Base-by-base conservation (phyloP, 2,329 filamentous ascomycete species). In the Corinectria fuckeliana region DNA sequence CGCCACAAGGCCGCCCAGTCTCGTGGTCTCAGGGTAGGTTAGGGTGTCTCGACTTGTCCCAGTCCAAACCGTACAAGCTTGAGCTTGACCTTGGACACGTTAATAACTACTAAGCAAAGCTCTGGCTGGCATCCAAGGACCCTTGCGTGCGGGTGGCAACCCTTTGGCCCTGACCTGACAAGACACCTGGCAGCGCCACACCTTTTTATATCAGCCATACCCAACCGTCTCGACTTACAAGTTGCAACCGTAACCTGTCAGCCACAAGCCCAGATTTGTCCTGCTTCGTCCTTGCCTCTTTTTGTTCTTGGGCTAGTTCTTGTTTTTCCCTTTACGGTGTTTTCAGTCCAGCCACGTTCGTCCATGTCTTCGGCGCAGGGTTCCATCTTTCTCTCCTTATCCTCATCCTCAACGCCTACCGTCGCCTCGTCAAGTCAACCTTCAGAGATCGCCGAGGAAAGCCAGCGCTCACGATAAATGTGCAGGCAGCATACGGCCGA, bases 401-500 rank as follows among this genome's bases (percentile, higher is more conserved):
- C 45, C 61, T 56, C 61, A 48, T 13, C 9, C 14, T 9, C 14
- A 16, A 49, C 61, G 48, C 45, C 56, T 20, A 49, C 49, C 58
- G 52, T 50, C 60, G 56, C 50, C 51, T 61, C 56, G 53, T 38
- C 57, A 50, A 57, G 44, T 59, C 55, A 56, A 50, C 58, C 58
- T 56, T 50, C 57, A 49, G 57, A 60, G 49, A 39, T 50, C 60
- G 56, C 64, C 62, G 58, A 64, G 65, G 56, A 50, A 67, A 58
- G 42, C 26, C 62, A 32, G 60, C 66, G 58, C 60, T 77, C 67
- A 70, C 68, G 71, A 72, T 85, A 85, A 80, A 87, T 87, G 84
- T 87, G 85, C 80, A 81, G 75, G 73, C 82, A 85, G 81, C 75
- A 85, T 76, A 80, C 76, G 67, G 80, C 81, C 70, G 75, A 80